Base-by-base conservation (phyloP, 2,329 filamentous ascomycete species). In the Dothideomycetes sp. region DNA sequence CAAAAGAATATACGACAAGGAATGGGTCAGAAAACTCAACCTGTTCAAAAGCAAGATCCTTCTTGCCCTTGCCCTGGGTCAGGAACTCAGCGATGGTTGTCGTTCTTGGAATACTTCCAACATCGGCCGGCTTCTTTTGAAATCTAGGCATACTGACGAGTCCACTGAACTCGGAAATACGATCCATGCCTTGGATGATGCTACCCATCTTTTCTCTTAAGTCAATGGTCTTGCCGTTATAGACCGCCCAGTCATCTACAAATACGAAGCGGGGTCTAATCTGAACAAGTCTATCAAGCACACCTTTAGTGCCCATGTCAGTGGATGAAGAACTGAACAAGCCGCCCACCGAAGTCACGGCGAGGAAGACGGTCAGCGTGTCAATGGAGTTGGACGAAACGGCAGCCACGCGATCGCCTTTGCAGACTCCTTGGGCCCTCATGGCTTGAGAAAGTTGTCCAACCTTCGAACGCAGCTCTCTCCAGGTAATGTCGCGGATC, bases 221-320 rank as follows among this genome's bases (percentile, higher is more conserved):
- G 51, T 91, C 83, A 17, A 82, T 66, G 1, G 66, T 74, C 58
- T 83, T 84, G 34, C 83, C 83, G 49, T 89, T 89, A 50, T 93
- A 93, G 3, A 89, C 62, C 0, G 84, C 73, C 29, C 70, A 77
- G 50, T 91, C 85, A 50, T 94, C 86, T 52, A 89, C 78, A 54
- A 93, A 91, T n/a, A 94, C 68, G 54, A 76, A 84, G 58, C 75
- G 79, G 3, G 86, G 85, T 48, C 79, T 70, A 44, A 91, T 77
- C 64, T 91, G 84, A 36, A 78, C 61, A 18, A 84, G 67, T 24
- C 85, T 68, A 58, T 91, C 83, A 49, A 93, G 51, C 14, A 93
- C 73, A 0, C 84, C 85, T 46, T 79, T 78, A 11, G 80, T 77
- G 0, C 85, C 85, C 79, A 91, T 91, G 58, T 93, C 85, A 0